Base-by-base conservation (phyloP, 148 eudicot genomes). In the Oxyria digyna region DNA sequence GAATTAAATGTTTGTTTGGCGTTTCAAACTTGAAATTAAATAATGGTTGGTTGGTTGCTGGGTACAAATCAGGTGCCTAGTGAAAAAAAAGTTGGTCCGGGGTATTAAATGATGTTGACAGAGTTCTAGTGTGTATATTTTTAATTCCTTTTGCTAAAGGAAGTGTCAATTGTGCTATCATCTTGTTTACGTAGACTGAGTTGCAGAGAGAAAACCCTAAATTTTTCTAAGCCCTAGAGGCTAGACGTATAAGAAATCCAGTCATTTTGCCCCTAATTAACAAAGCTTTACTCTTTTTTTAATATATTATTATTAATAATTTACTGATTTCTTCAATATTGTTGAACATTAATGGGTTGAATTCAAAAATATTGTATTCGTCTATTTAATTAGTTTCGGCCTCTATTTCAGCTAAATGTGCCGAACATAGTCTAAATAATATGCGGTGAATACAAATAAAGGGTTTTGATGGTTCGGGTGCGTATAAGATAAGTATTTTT, bases 21-120 rank as follows among this genome's bases (percentile, higher is more conserved):
- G 29, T 54, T 54, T 54, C 62, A 54, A 23, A 54, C 4, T 23
- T 23, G 23, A 15, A 54, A 24, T 23, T 54, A 17, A 54, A 24
- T 21, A 10, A 54, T 54, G 62, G 32, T 24, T 54, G 59, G 59
- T 52, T 52, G 62, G 62, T 46, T 46, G 52, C 52, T 78, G 73
- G 72, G 63, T 73, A 52, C 73, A 70, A 54, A 55, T 65, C 46
- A 29, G 49, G 37, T 74, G 32, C 27, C 62, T 15, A 54, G 62
- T 54, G 23, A 54, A 54, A 52, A 52, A 54, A 54, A 31, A 12
- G 62, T 54, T 11, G 62, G 23, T 54, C 31, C 14, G 14, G 62
- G 62, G 31, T 24, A 54, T 54, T 54, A 1, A 54, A 11, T 54
- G 15, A 54, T 12, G 5, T 3, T 24, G 26, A 27, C 57, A 49